Percentiles rank a stretch among this genome's conserved stretches.
These are phyloP conservation scores for Cercospora nicotianae DNA, from an alignment of 2,329 filamentous ascomycete species.

Conservation along the genomic window DNA sequence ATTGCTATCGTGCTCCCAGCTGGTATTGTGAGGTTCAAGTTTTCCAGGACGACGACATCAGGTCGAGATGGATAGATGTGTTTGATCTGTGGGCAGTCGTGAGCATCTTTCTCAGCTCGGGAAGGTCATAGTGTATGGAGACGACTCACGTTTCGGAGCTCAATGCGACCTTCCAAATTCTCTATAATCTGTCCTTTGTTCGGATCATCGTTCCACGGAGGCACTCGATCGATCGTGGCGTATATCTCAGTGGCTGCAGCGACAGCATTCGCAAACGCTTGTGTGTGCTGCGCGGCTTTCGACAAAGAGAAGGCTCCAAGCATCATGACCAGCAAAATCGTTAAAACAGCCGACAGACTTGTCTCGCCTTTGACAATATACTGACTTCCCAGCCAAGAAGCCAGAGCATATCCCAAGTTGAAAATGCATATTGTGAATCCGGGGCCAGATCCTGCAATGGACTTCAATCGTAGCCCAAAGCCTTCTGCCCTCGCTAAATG, in stretches of 20 bases:
- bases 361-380: constrained; percentile 69
- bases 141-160: constrained; percentile 55
- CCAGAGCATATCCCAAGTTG: constrained; percentile 81
- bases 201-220: constrained; percentile 75
- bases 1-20: constrained; percentile 68
- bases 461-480: constrained; percentile 74
- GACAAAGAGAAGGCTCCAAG: constrained; percentile 90
- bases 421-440: constrained; percentile 79
- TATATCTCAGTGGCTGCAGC: constrained; percentile 89
- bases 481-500: constrained; percentile 72
- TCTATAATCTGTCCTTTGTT: constrained; percentile 70
- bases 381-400: constrained; percentile 82
- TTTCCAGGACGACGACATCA: constrained; percentile 84
- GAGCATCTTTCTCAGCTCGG: constrained; percentile 19
- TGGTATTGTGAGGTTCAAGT: constrained; percentile 74
- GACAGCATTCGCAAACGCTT: constrained; percentile 79
- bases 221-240: constrained; percentile 83
- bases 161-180: constrained; percentile 73
- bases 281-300: constrained; percentile 79
- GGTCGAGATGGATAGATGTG: constrained; percentile 94
- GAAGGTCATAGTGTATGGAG: too few species aligned
- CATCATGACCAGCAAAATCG: constrained; percentile 85
- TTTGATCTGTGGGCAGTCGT: constrained; percentile 55
- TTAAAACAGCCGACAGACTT: constrained; percentile 70
- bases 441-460: constrained; percentile 72